Evolutionary conservation across 352 stramenopile species (phyloP).

Genomic region (Pythium coloratum): DNA sequence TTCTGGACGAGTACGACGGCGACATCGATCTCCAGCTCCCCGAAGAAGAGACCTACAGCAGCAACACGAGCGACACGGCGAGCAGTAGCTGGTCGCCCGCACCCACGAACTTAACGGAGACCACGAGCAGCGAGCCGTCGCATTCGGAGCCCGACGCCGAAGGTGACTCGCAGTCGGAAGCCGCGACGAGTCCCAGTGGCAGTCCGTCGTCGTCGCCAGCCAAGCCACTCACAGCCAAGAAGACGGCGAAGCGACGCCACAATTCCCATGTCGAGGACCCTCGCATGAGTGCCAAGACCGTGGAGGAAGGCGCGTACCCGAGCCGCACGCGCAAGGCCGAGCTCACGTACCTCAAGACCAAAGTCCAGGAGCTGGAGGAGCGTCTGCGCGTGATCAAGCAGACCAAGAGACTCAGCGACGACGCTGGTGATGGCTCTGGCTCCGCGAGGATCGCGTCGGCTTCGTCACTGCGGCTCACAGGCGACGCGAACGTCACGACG

Average conservation of each 20-base stretch:
- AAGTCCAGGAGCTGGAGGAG: constrained; percentile 23
- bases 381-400: constrained; percentile 25
- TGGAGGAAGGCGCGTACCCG: constrained; percentile 19
- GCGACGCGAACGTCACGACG: background rate
- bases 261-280: constrained; percentile 16
- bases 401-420: background rate
- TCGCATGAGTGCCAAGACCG: constrained; percentile 22
- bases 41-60: constrained; percentile 5
- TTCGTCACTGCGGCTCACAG: background rate
- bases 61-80: constrained; percentile 6
- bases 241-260: constrained; percentile 4
- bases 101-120: constrained; percentile 7
- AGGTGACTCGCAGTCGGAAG: constrained; percentile 7
- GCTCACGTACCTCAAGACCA: constrained; percentile 25
- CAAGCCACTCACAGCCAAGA: background rate
- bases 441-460: background rate
- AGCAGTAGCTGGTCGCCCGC: constrained; percentile 11
- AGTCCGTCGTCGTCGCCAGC: constrained; percentile 16
- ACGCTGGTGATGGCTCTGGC: background rate
- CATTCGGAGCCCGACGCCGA: constrained; percentile 22
- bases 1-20: constrained; percentile 29
- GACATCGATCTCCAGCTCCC: constrained; percentile 23
- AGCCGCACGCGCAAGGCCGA: constrained; percentile 24
- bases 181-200: constrained; percentile 4
- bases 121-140: constrained; percentile 10